Base-by-base conservation (phyloP, 176 grass and related monocot genomes). In the Tillandsia fasciculata region DNA sequence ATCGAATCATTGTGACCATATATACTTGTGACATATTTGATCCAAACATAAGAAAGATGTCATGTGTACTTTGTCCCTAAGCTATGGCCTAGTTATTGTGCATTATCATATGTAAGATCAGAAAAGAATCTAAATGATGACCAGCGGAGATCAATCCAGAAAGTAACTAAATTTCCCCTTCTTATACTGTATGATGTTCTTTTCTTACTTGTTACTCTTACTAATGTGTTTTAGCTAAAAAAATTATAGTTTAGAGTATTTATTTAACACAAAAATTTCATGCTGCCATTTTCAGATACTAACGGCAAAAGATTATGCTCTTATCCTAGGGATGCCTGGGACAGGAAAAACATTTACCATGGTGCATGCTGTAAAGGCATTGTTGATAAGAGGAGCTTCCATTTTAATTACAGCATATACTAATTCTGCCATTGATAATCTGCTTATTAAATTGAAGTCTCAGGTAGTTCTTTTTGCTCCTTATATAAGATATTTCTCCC, bases 261-360 rank as follows among this genome's bases (percentile, higher is more conserved):
- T 17, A 17, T 59, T 13, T 59, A 59, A 59, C 14, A 28, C 50
- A 72, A 27, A 3, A 28, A 24, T n/a, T 57, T 72, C 27, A 2
- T 72, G 9, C 23, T 53, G 52, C 33, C 10, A 18, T 48, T 72
- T 89, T 87, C 83, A 97, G 93, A 97, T 97, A 83, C 77, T 97
- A 42, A 83, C 86, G 66, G 86, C 93, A 76, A 97, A 91, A 72
- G 89, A 97, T 97, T 97, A 97, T 74, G 79, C 89, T 74, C 89
- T 97, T 78, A 97, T 97, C 65, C 61, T 97, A 83, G 93, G 93
- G 74, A 97, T 97, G 93, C 93, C 93, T 74, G 93, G 93, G 82
- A 97, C 93, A 64, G 93, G 93, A 28, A 97, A 97, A 85, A 97
- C 89, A 77, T 91, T 87, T 68, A 97, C 86, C 20, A 97, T 97